Evolutionary conservation across 345 rosid genomes (phyloP).

Genomic region (Excoecaria agallocha): DNA sequence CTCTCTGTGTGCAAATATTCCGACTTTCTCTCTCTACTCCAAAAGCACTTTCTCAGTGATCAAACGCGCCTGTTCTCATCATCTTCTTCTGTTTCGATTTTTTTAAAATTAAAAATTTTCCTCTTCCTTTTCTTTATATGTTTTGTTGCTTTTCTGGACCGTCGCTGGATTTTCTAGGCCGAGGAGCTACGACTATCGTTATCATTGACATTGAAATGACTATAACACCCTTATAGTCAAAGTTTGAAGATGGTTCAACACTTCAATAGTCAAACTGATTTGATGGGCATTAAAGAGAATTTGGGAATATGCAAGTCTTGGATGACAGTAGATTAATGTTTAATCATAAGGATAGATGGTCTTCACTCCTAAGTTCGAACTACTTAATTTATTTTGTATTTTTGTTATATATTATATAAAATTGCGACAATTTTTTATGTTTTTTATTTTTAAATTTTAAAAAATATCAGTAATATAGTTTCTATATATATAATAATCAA

Average conservation of each 20-base stretch:
- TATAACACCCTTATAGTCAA: background rate
- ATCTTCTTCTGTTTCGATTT: background rate
- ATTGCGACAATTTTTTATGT: too few relatives aligned
- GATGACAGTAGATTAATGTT: background rate
- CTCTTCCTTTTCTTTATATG: background rate
- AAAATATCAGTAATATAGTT: too few relatives aligned
- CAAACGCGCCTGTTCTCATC: constrained; percentile 38
- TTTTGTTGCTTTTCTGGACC: constrained; percentile 22
- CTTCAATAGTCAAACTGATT: background rate
- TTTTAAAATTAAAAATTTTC: constrained; percentile 1
- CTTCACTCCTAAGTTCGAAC: background rate
- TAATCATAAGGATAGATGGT: constrained; percentile 21
- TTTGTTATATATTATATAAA: too few relatives aligned
- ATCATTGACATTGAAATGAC: constrained; percentile 20
- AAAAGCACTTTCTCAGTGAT: constrained; percentile 24
- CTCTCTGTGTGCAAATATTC: background rate
- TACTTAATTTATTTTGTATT: too few relatives aligned
- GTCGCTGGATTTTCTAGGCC: constrained; percentile 31
- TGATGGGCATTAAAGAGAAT: background rate
- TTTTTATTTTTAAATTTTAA: too few relatives aligned
- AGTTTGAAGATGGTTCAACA: too few relatives aligned
- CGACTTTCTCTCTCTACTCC: constrained; percentile 9
- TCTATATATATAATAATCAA: too few relatives aligned
- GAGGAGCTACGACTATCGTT: constrained; percentile 18
- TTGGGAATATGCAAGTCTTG: background rate